These are phyloP conservation scores for Tetrahymena borealis DNA, from an alignment of 73 alveolate genomes.

Conservation along the genomic window DNA sequence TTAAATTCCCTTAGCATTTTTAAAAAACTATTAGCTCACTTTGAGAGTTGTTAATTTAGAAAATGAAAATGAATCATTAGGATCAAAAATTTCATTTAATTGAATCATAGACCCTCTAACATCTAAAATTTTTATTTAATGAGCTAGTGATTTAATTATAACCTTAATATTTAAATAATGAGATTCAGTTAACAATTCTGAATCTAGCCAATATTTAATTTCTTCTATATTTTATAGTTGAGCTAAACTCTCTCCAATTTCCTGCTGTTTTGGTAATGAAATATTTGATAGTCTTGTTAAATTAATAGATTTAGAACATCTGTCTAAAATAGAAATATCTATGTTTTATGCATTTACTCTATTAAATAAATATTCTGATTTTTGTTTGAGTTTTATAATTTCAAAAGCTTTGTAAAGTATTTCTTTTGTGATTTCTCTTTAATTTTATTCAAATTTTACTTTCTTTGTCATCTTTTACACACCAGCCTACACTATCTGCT, in stretches of 20 bases:
- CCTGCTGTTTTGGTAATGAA: not conserved
- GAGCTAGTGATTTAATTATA: not conserved
- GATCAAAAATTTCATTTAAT: not conserved
- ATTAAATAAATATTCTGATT: not conserved
- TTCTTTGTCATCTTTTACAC: not conserved
- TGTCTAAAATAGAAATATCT: not conserved
- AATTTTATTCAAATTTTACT: not conserved
- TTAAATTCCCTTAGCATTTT: not conserved
- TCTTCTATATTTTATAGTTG: not conserved
- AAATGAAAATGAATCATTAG: not conserved
- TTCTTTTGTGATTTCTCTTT: not conserved
- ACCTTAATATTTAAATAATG: not conserved
- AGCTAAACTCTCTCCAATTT: not conserved
- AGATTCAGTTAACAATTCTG: not conserved
- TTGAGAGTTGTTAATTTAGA: not conserved
- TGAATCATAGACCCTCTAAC: not conserved
- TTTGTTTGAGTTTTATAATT: not conserved
- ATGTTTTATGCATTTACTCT: not conserved
- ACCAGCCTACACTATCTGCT: not conserved
- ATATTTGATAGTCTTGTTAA: not conserved
- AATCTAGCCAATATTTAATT: not conserved
- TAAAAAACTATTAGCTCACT: not conserved
- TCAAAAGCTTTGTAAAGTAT: not conserved
- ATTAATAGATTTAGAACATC: not conserved
- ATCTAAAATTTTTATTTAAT: not conserved